Evolutionary conservation across 345 rosid species (phyloP), one percentile per base, ranked within the genome.

Genomic region (Hibiscus syriacus): DNA sequence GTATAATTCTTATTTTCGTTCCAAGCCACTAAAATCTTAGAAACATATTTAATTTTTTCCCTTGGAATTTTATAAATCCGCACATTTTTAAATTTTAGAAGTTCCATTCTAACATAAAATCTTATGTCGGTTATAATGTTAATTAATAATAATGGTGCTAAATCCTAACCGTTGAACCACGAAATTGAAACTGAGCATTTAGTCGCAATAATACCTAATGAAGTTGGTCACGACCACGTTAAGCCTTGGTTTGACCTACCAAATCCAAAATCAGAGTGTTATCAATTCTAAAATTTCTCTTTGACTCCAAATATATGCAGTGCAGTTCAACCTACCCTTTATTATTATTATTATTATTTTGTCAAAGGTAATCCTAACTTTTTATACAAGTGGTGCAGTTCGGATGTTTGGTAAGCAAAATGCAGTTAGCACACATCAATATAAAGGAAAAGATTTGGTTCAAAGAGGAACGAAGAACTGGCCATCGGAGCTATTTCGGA

Each of bases 291-390:
- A 17, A 58, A 30, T 58, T 43, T 32, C 45, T 59, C 45, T 59
- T 59, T 4, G 46, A 59, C 63, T 17, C 45, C 32, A 26, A 4
- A 12, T 26, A 3, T 7, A 45, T 11, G 14, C 29, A 36, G 60
- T 60, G 73, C 67, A 77, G 77, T 73, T 77, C 55, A 77, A 48
- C 76, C 75, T 66, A 69, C 52, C 23, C 53, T 60, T 20, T 49
- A 11, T 46, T 46, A 16, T 6, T 14, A 45, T 14, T 13, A 45
- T 45, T 45, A 45, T 14, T 45, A 14, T 45, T 43, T 45, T 17
- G 4, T 46, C 50, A 16, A 46, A 45, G 77, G 76, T 74, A 60
- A 77, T 41, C 76, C 71, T 69, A 70, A 43, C 29, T 64, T 60
- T 7, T 50, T 12, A n/a, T 26, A 61, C 7, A 16, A 70, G 25